Evolutionary conservation across 495 filamentous ascomycete genomes (phyloP), one percentile per base, ranked within the genome.

Genomic region (Chaetomidium leptoderma): DNA sequence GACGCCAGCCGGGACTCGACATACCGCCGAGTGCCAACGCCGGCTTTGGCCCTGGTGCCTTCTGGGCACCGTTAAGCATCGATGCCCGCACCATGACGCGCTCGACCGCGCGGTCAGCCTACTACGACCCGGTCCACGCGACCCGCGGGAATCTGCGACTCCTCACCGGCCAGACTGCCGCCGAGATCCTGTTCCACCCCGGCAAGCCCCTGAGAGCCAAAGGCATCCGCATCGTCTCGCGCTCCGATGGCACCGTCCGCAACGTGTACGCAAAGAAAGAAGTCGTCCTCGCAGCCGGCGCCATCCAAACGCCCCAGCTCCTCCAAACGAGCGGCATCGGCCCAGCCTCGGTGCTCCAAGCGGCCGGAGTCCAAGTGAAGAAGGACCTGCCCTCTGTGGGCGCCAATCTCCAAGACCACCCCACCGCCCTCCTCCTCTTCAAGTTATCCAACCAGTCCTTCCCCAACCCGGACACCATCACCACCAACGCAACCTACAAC

Each of bases 251-350:
- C n/a, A 47, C 14, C 6, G 39, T 35, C 6, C 58, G 61, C 0
- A 54, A 21, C 13, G 60, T 67, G 1, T 65, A 62, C 45, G 64
- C 69, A 2, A 60, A 42, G 19, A 67, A 62, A 16, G 69, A 84
- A 62, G 76, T 82, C 26, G 78, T 83, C 55, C 57, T 83, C 29
- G 74, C 77, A 6, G 79, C 79, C 1, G 81, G 81, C 17, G 70
- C 74, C n/a, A 50, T 83, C 16, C 73, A 79, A 53, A 80, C 79
- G 16, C 81, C 81, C 3, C 80, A 81, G 37, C 64, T 83, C 5
- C 68, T 83, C 14, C 76, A 80, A 44, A 69, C 78, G 19, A 76
- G 73, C 57, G 80, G 81, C 19, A 75, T 83, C 49, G 79, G 81
- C 13, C 73, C 78, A 2, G 64, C 64, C 11, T 61, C 59, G 4